These are phyloP conservation scores for Nakataea oryzae DNA, from an alignment of 2,329 filamentous ascomycete species.

Conservation along the genomic window DNA sequence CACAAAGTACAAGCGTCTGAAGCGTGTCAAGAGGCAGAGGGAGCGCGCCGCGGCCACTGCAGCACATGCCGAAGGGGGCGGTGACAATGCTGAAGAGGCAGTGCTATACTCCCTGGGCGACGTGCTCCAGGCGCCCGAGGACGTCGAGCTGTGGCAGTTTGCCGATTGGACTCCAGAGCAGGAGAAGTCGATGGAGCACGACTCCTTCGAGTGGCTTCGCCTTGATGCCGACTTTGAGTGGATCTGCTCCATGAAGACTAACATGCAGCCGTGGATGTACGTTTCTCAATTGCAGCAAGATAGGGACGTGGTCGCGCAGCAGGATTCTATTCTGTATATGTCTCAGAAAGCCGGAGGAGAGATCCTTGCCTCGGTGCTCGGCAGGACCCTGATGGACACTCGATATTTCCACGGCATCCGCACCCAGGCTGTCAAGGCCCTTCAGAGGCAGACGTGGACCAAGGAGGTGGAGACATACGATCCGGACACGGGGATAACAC, in stretches of 20 bases:
- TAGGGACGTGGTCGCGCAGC: conserved; percentile 84
- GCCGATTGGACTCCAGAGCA: conserved; percentile 84
- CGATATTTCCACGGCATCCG: conserved; percentile 93
- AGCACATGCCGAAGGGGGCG: conserved; percentile 47
- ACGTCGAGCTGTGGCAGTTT: conserved; percentile 73
- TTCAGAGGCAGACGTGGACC: conserved; percentile 58
- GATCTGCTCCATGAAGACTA: conserved; percentile 74
- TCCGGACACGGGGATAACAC: conserved; percentile 32
- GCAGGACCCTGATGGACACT: conserved; percentile 80
- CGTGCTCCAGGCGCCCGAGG: conserved; percentile 72
- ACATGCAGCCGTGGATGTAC: conserved; percentile 94
- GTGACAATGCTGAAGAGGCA: conserved; percentile 53
- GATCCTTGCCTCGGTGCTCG: conserved; percentile 79
- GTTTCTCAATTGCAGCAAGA: conserved; percentile 96
- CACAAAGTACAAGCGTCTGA: conserved; percentile 96
- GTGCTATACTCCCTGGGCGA: conserved; percentile 84
- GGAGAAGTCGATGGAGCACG: conserved; percentile 83
- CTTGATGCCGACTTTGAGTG: conserved; percentile 98
- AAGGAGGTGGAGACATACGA: conserved; percentile 1
- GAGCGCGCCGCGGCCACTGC: conserved; percentile 56
- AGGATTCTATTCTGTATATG: conserved; percentile 68
- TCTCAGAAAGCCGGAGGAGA: conserved; percentile 57
- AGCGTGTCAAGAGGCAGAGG: conserved; percentile 74
- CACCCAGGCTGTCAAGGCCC: conserved; percentile 67
- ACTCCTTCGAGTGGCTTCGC: conserved; percentile 97